Percentiles rank a stretch among this genome's conserved stretches.
These are phyloP conservation scores for Macroventuria anomochaeta DNA, from an alignment of 2,329 filamentous ascomycete genomes.

Conservation along the genomic window DNA sequence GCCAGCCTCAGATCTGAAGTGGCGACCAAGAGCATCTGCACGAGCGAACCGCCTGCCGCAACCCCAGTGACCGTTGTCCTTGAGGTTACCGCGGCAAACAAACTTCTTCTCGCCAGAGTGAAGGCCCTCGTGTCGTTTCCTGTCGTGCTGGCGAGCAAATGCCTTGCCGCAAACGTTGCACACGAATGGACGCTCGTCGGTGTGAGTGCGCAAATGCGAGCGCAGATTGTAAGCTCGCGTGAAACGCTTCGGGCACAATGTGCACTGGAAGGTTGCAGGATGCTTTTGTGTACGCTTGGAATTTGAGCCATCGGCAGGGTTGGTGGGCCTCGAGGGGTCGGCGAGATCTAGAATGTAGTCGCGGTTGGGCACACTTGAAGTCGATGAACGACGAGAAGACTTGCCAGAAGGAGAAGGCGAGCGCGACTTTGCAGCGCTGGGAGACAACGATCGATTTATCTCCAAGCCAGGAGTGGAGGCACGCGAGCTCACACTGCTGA, in stretches of 20 bases:
- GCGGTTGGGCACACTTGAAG: slow-evolving; percentile 62
- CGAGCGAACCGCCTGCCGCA: slow-evolving; percentile 92
- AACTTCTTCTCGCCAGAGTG: slow-evolving; percentile 99
- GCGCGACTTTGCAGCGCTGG: slow-evolving; percentile 53
- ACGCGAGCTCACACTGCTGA: slow-evolving; percentile 56
- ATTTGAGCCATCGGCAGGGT: slow-evolving; percentile 48
- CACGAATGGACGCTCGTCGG: slow-evolving; percentile 95
- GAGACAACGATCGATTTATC: slow-evolving; percentile 51
- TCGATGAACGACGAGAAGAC: slow-evolving; percentile 57
- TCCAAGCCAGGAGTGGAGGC: slow-evolving; percentile 52
- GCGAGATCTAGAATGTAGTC: slow-evolving; percentile 90
- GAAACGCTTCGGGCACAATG: slow-evolving; percentile 90
- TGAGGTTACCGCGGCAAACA: slow-evolving; percentile 90
- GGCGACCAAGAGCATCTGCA: slow-evolving; percentile 90
- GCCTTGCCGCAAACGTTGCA: slow-evolving; percentile 97
- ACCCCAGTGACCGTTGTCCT: slow-evolving; percentile 84
- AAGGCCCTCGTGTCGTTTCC: slow-evolving; percentile 94
- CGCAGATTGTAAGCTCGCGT: slow-evolving; percentile 96
- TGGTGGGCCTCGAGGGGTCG: slow-evolving; percentile 80
- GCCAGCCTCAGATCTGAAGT: slow-evolving; percentile 95
- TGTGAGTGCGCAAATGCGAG: slow-evolving; percentile 94
- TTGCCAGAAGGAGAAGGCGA: slow-evolving; percentile 58
- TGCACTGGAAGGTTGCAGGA: slow-evolving; percentile 95
- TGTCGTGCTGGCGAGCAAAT: slow-evolving; percentile 95
- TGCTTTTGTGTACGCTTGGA: slow-evolving; percentile 94